Evolutionary conservation across 2,329 filamentous ascomycete genomes (phyloP), one percentile per base, ranked within the genome.

Genomic region (Fusarium luffae): DNA sequence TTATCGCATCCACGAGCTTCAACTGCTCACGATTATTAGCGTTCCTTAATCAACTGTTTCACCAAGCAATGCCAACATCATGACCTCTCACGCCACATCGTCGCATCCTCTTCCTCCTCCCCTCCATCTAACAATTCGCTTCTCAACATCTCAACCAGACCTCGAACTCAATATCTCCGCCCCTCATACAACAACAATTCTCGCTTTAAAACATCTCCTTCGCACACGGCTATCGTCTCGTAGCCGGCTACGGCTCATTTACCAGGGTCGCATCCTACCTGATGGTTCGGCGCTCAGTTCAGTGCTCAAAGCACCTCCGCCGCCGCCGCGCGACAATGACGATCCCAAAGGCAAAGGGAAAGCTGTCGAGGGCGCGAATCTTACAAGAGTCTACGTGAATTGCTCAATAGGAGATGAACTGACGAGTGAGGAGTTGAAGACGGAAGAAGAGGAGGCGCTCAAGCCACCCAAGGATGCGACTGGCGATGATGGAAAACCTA

Each of bases 321-420:
- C 89, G 0, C 83, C 87, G 0, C 84, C 85, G 68, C 69, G 70
- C 30, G 51, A 60, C 8, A 54, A 40, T 9, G 46, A 78, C 65
- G 74, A 77, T 66, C 68, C 74, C 21, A 76, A 78, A 46, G 72
- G 71, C 34, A 80, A 80, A 75, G 93, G 92, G 48, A 97, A 96
- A 63, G 86, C 86, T 1, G 78, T 90, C 7, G 85, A 85, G 32
- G 84, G 85, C 44, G 79, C 79, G 16, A 78, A 81, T 32, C 69
- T 80, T 2, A 85, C 89, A 54, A 86, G 91, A 46, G 88, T 97
- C 75, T 98, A 97, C 79, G 91, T 98, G 66, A 97, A 97, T 83
- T 98, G 95, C 85, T 95, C 93, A 69, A 92, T 98, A 62, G 94
- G 94, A 57, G 90, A 93, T 78, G 84, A 87, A 27, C 86, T 98